Percentiles rank a stretch among this genome's conserved stretches.
These are phyloP conservation scores for Telfairia occidentalis DNA, from an alignment of 331 rosid genomes.

Conservation along the genomic window DNA sequence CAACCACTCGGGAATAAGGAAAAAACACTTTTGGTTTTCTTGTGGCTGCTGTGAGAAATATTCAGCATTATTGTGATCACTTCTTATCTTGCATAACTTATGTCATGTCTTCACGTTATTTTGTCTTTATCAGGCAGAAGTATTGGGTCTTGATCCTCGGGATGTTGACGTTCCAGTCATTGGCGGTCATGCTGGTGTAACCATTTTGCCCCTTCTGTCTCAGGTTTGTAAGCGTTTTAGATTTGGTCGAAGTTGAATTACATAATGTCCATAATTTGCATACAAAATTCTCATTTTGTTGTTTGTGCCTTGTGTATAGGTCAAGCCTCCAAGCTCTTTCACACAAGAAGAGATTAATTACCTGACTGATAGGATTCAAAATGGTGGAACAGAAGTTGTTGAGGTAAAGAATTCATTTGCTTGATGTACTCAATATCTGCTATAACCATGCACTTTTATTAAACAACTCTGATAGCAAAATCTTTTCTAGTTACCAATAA, in stretches of 20 bases:
- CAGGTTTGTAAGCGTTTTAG: constrained; percentile 41
- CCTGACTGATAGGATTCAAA: constrained; percentile 85
- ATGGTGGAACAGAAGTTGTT: constrained; percentile 99
- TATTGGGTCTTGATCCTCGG: constrained; percentile 84
- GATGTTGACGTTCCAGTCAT: constrained; percentile 91
- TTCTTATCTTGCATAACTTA: background rate
- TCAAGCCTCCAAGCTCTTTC: constrained; percentile 86
- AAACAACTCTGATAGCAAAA: background rate
- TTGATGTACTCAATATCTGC: background rate
- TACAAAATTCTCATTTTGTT: constrained; percentile 6
- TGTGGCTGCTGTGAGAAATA: background rate
- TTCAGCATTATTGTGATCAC: background rate
- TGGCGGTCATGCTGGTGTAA: constrained; percentile 95
- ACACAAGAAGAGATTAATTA: constrained; percentile 56
- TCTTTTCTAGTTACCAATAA: background rate
- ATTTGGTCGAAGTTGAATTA: background rate
- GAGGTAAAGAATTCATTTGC: constrained; percentile 41
- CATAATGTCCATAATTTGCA: background rate
- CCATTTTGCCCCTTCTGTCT: constrained; percentile 89
- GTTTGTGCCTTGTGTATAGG: constrained; percentile 34
- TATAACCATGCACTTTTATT: background rate
- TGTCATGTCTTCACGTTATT: constrained; percentile 3
- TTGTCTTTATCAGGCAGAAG: constrained; percentile 62
- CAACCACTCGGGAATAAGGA: too few species aligned
- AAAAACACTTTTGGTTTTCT: background rate